Conservation (phyloP, 495 filamentous ascomycete genomes). For the Neurospora cerealis region DNA sequence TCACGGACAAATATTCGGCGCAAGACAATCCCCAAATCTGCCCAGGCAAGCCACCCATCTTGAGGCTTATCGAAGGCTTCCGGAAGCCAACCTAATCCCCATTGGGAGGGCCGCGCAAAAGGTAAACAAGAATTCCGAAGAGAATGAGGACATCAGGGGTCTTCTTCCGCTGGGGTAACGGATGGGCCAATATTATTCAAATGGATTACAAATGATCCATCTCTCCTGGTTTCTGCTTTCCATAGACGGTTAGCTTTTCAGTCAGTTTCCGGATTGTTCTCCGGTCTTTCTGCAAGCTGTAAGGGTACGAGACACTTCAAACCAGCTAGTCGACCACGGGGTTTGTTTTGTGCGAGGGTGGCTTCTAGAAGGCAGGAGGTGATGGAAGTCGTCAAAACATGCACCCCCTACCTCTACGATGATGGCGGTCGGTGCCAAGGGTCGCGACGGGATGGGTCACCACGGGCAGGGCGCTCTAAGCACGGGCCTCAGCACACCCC, state of each 20-base stretch:
- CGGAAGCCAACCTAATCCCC: not conserved
- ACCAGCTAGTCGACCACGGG: not conserved
- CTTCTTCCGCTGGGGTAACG: not conserved
- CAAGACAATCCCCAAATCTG: not conserved
- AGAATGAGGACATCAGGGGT: not conserved
- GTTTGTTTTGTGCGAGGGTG: not conserved
- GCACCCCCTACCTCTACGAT: not conserved
- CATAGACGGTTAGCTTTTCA: not conserved
- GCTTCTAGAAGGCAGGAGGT: not conserved
- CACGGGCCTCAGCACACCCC: not conserved
- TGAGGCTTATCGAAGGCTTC: not conserved
- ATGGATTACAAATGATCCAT: not conserved
- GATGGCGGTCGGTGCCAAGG: not conserved
- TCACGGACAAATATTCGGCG: not conserved
- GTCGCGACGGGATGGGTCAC: not conserved
- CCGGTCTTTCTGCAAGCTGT: not conserved
- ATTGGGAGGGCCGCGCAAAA: not conserved
- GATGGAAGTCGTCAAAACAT: not conserved
- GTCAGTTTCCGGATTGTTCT: not conserved
- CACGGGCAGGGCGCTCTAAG: no score
- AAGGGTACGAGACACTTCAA: not conserved
- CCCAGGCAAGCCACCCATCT: not conserved
- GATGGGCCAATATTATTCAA: not conserved
- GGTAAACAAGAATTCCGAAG: not conserved
- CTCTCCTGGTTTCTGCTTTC: not conserved